Percentiles rank a stretch among this genome's conserved stretches.
These are phyloP conservation scores for Priceomyces melissophilus DNA, from an alignment of 805 yeast genomes.

Conservation along the genomic window DNA sequence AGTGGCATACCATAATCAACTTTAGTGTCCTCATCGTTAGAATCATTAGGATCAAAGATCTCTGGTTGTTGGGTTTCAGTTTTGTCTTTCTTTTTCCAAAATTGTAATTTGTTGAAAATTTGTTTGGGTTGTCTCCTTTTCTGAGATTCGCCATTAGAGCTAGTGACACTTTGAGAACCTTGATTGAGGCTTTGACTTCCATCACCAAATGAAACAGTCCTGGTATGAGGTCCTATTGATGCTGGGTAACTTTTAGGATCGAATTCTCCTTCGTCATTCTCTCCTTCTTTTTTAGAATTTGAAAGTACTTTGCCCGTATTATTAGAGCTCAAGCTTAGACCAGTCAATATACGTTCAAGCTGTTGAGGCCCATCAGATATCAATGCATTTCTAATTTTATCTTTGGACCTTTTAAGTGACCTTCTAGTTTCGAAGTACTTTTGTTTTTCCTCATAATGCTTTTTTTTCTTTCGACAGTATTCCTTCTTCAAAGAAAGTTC, in stretches of 20 bases:
- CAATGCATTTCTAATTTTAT: constrained; percentile 35
- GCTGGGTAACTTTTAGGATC: not conserved
- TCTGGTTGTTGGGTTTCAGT: constrained; percentile 1
- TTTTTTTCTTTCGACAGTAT: constrained; percentile 29
- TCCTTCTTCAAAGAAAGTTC: constrained; percentile 59
- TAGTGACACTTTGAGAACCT: constrained; percentile 2
- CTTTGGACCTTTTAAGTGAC: constrained; percentile 27
- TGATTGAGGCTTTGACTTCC: constrained; percentile 9
- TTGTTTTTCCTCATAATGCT: constrained; percentile 27
- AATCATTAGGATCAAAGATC: not conserved
- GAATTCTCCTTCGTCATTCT: not conserved
- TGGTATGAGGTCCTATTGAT: constrained; percentile 4
- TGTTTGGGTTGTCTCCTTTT: constrained; percentile 19
- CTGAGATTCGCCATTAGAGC: constrained; percentile 3
- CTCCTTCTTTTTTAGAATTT: constrained; percentile 1
- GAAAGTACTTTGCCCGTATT: constrained; percentile 1
- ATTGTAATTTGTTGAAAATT: constrained; percentile 32
- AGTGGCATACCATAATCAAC: not conserved
- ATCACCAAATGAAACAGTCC: not conserved
- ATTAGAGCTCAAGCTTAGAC: constrained; percentile 32
- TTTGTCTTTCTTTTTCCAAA: constrained; percentile 30
- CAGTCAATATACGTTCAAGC: constrained; percentile 34
- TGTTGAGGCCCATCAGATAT: constrained; percentile 33
- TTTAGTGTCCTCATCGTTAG: constrained; percentile 1
- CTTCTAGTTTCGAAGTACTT: constrained; percentile 31